Conservation (phyloP, 495 filamentous ascomycete species). For the Aspergillus heteromorphus region DNA sequence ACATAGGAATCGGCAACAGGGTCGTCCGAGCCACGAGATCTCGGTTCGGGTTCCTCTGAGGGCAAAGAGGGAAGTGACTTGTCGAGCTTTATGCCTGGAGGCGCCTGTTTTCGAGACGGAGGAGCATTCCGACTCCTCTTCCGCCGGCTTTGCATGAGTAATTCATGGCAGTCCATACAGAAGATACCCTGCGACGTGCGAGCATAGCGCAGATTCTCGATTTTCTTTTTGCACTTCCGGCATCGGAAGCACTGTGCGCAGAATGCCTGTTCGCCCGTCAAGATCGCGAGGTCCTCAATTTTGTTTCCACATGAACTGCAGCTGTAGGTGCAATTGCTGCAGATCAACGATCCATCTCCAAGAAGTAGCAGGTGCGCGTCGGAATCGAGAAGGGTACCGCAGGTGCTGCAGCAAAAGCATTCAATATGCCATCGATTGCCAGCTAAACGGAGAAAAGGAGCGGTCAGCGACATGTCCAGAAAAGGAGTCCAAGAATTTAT, state of each 20-base stretch:
- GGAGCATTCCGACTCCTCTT: slow-evolving; percentile 70
- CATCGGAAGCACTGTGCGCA: slow-evolving; percentile 97
- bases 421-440: slow-evolving; percentile 99
- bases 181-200: slow-evolving; percentile 98
- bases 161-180: slow-evolving; percentile 99
- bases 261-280: slow-evolving; percentile 98
- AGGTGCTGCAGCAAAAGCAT: slow-evolving; percentile 98
- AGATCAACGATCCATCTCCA: slow-evolving; percentile 96
- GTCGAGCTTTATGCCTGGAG: slow-evolving; percentile 66
- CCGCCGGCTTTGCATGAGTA: slow-evolving; percentile 89
- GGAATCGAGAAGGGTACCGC: slow-evolving; percentile 90
- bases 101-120: slow-evolving; percentile 49
- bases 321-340: slow-evolving; percentile 99
- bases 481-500: not conserved
- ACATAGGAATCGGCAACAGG: slow-evolving; percentile 55
- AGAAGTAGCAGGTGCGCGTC: slow-evolving; percentile 97
- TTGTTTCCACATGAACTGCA: slow-evolving; percentile 96
- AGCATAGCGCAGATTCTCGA: slow-evolving; percentile 97
- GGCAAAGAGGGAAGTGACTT: slow-evolving; percentile 93
- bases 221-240: slow-evolving; percentile 96
- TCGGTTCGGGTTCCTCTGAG: slow-evolving; percentile 56
- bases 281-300: slow-evolving; percentile 96
- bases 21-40: slow-evolving; percentile 62
- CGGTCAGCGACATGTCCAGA: slow-evolving; percentile 3
- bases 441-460: slow-evolving; percentile 48